phyloP scores from a whole-genome alignment of 805 yeast species.

The Nakazawaea anatomiae region DNA sequence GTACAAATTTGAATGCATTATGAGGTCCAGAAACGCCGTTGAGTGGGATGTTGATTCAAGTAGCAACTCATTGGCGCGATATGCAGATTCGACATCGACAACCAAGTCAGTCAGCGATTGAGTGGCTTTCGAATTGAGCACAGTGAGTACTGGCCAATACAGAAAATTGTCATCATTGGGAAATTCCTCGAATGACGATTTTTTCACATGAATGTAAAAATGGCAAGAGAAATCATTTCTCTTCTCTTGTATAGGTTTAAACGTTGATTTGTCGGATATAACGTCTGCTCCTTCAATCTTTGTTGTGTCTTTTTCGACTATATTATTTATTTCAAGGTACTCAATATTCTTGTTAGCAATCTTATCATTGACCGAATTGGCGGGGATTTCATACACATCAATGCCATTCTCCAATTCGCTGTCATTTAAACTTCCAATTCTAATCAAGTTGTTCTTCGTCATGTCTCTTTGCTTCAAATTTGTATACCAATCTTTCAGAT shows the following conservation, averaged over 20 bases:
- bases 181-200: constrained; percentile 15
- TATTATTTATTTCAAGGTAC: constrained; percentile 20
- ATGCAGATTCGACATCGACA: constrained; percentile 21
- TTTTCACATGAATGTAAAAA: constrained; percentile 22
- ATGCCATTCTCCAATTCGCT: not conserved
- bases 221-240: constrained; percentile 16
- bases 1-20: constrained; percentile 21
- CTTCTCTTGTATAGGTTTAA: not conserved
- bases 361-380: constrained; percentile 2
- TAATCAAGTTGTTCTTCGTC: constrained; percentile 9
- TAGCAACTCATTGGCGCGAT: constrained; percentile 22
- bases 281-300: constrained; percentile 14
- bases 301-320: constrained; percentile 6
- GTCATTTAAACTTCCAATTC: not conserved
- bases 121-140: constrained; percentile 14
- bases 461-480: constrained; percentile 6
- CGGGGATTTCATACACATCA: constrained; percentile 5
- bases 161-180: constrained; percentile 11
- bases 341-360: constrained; percentile 21
- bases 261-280: constrained; percentile 3
- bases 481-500: constrained; percentile 8
- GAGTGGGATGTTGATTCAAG: constrained; percentile 20
- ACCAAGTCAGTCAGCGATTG: constrained; percentile 8
- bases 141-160: constrained; percentile 21
- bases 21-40: constrained; percentile 19